Base-by-base conservation (phyloP, 768 basidiomycete species). In the Rhodocollybia butyracea region DNA sequence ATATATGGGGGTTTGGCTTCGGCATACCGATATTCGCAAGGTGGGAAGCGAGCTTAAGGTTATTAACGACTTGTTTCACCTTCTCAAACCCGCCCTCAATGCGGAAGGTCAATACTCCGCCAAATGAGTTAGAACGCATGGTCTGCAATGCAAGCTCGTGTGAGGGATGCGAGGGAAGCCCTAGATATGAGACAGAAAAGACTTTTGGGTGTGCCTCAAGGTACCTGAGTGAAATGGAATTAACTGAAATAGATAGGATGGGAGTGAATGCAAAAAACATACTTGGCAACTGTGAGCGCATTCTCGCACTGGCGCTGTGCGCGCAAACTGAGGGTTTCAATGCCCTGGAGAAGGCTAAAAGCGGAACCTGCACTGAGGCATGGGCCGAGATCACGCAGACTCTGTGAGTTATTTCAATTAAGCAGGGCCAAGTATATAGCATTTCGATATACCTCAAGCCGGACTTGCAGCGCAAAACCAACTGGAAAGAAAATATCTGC, bases 251-350 rank as follows among this genome's bases (percentile, higher is more conserved):
- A 17, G 17, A 36, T 7, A 7, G 17, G 17, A 17, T 36, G 8
- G 17, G 17, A 36, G 17, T 36, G 34, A 36, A 8, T 36, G 7
- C 17, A 36, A 36, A 36, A 17, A 17, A 36, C 34, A 51, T 55
- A 74, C 64, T 59, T 68, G 1, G 84, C 84, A 22, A 85, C 69
- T 2, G 70, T 71, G 5, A 85, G 68, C 0, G 85, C 76, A 55
- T 88, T 87, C 17, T 76, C 70, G 30, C 68, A 76, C 60, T 88
- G 85, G 42, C 85, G 69, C 66, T 86, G 73, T 22, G 75, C 74
- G 12, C 86, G 75, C 43, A 86, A 65, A 57, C 78, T 80, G 46
- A 86, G 78, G 1, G 85, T 86, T 66, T 86, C 84, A 27, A 86
- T 66, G 32, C 82, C 82, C 48, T 79, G 79, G n/a, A 83, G 56